Percentiles rank a stretch among this genome's conserved stretches.
Evolutionary conservation across 805 yeast species (phyloP).

Genomic region (Ogataea glucozyma): DNA sequence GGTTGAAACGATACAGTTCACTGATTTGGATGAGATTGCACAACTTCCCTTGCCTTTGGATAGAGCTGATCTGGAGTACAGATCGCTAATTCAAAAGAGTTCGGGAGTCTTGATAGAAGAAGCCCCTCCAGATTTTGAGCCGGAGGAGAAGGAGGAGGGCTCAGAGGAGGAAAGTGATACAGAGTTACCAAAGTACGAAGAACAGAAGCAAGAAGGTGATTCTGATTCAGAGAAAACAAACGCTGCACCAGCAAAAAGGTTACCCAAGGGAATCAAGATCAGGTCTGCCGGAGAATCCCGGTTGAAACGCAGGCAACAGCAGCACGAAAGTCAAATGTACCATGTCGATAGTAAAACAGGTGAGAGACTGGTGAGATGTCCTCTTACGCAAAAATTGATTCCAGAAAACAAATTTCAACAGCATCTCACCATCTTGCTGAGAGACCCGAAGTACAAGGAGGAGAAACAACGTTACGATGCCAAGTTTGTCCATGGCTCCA

Average conservation of each 20-base stretch:
- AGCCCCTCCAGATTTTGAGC: slow-evolving; percentile 42
- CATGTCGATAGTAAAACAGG: slow-evolving; percentile 17
- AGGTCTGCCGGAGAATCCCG: slow-evolving; percentile 73
- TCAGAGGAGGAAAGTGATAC: slow-evolving; percentile 7
- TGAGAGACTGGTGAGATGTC: slow-evolving; percentile 58
- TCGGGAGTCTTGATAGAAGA: slow-evolving; percentile 37
- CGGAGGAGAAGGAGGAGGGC: slow-evolving; percentile 8
- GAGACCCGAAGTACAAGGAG: slow-evolving; percentile 77
- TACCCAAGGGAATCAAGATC: slow-evolving; percentile 58
- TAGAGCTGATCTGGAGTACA: slow-evolving; percentile 57
- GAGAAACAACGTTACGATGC: slow-evolving; percentile 63
- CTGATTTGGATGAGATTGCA: slow-evolving; percentile 56
- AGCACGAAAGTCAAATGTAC: slow-evolving; percentile 6
- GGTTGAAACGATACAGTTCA: slow-evolving; percentile 68
- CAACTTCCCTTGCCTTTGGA: slow-evolving; percentile 57
- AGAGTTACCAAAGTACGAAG: slow-evolving; percentile 15
- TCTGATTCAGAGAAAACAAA: neutral
- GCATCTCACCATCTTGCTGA: slow-evolving; percentile 66
- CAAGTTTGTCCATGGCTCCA: slow-evolving; percentile 46
- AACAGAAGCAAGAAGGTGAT: neutral
- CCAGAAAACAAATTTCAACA: slow-evolving; percentile 70
- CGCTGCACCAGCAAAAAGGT: slow-evolving; percentile 7
- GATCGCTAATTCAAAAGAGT: slow-evolving; percentile 58
- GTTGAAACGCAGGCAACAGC: slow-evolving; percentile 34
- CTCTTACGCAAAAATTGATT: slow-evolving; percentile 70